Evolutionary conservation across 1,284 basidiomycete species (phyloP), one percentile per base, ranked within the genome.

Genomic region (Ustilago curta): DNA sequence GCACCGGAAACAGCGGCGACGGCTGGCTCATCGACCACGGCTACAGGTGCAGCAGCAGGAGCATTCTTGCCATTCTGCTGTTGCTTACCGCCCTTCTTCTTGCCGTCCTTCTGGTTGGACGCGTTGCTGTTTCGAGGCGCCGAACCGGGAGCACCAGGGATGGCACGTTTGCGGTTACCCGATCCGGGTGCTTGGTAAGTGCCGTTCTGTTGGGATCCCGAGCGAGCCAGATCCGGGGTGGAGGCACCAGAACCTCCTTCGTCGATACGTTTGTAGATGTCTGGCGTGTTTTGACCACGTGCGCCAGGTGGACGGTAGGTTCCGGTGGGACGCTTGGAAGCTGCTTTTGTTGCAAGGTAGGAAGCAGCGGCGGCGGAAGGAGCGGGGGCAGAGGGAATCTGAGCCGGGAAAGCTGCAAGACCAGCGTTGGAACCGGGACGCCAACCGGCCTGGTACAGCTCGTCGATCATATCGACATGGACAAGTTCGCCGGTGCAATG

Each of bases 381-480:
- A 0, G 89, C 86, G 0, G 96, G 95, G 0, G 94, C 90, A 16
- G 49, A 12, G 0, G 94, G 94, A 9, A 97, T 87, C 9, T 87
- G 86, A 27, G 87, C 87, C 0, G 91, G 91, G 88, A 98, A 97
- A 0, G 90, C 85, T 0, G 91, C 88, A 19, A 90, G 88, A 18
- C 88, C 87, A 29, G 91, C 90, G 8, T 91, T 86, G 42, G 89
- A 88, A 1, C 88, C 88, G 1, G 95, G 95, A 44, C 92, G 87
- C 94, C 95, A 98, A 0, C 89, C 88, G 1, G 90, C 88, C 85
- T 94, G 93, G 85, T 96, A 96, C n/a, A 95, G 88, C 83, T 96
- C 93, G 18, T 95, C 92, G 55, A 90, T 86, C 57, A 87, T 82
- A 79, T 95, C 91, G 9, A 91, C 86, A 72, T 96, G 93, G 35